phyloP scores from a whole-genome alignment of 2,329 filamentous ascomycete genomes.

The Claviceps citrina region DNA sequence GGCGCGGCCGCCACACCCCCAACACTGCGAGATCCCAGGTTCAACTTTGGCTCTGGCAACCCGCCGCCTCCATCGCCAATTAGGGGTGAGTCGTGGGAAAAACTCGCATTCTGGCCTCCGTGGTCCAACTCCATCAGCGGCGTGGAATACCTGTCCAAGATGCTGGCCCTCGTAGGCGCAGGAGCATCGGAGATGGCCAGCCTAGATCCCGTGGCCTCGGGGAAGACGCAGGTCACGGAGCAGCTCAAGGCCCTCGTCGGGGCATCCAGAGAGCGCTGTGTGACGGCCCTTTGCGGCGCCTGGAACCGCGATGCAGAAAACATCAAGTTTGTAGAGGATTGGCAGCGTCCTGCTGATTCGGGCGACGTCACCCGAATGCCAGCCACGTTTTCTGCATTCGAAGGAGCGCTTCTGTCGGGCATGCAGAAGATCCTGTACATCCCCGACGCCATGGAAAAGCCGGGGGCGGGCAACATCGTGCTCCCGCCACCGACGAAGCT shows the following conservation, averaged over 20 bases:
- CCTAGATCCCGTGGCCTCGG: constrained; percentile 47
- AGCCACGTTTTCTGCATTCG: constrained; percentile 68
- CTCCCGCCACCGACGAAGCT: constrained; percentile 74
- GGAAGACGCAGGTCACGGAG: constrained; percentile 47
- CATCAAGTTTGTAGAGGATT: constrained; percentile 84
- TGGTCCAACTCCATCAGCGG: constrained; percentile 82
- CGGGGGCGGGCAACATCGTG: constrained; percentile 61
- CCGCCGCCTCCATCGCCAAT: constrained; percentile 62
- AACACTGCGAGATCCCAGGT: constrained; percentile 52
- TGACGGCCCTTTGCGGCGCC: constrained; percentile 70
- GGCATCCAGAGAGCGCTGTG: constrained; percentile 66
- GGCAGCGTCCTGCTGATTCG: constrained; percentile 68
- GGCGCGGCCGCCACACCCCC: constrained; percentile 35
- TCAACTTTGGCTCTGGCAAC: constrained; percentile 65
- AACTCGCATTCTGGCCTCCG: constrained; percentile 91
- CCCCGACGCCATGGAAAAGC: constrained; percentile 64
- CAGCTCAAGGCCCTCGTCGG: constrained; percentile 61
- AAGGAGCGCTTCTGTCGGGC: constrained; percentile 63
- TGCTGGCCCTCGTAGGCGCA: constrained; percentile 68
- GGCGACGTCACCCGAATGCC: constrained; percentile 88
- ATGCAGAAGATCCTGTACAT: constrained; percentile 96
- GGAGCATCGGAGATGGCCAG: constrained; percentile 75
- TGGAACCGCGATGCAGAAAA: constrained; percentile 92
- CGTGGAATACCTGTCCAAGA: constrained; percentile 75
- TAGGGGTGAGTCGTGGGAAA: constrained; percentile 76